A percentile compares a stretch with the other conserved stretches of the same genome.
phyloP scores from a whole-genome alignment of 768 basidiomycete species.

The Phylloporus sp. region DNA sequence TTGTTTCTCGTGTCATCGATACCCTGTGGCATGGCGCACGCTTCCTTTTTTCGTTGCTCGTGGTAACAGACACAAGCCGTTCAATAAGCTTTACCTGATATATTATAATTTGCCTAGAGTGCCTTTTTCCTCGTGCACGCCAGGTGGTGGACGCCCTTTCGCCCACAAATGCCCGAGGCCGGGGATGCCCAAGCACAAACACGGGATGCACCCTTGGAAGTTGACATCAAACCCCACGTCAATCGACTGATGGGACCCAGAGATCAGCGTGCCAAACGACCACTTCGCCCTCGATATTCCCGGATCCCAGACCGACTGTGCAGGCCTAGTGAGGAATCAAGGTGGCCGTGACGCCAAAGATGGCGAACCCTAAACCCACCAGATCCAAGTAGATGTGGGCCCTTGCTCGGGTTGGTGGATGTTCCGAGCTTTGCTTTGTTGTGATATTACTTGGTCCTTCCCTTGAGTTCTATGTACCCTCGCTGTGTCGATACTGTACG shows the following conservation, averaged over 20 bases:
- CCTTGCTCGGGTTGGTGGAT: not conserved
- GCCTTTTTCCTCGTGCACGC: constrained; percentile 33
- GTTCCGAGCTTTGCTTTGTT: not conserved
- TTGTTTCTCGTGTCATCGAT: constrained; percentile 21
- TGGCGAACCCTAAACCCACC: constrained; percentile 8
- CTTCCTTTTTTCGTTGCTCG: constrained; percentile 35
- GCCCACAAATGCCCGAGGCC: not conserved
- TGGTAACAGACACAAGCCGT: constrained; percentile 34
- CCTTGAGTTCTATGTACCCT: not conserved
- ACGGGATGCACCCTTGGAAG: not conserved
- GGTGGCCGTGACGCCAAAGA: constrained; percentile 15
- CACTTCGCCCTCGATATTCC: constrained; percentile 33
- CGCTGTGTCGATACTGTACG: not conserved
- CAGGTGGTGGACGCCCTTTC: constrained; percentile 13
- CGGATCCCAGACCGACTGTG: constrained; percentile 49
- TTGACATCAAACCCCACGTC: constrained; percentile 6
- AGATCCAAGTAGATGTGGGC: not conserved
- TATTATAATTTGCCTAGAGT: constrained; percentile 27
- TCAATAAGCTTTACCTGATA: constrained; percentile 3
- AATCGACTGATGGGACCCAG: constrained; percentile 3
- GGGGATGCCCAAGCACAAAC: not conserved
- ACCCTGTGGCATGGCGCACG: constrained; percentile 32
- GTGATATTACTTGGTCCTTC: not conserved
- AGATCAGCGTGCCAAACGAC: constrained; percentile 2
- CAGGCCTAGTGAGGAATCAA: constrained; percentile 15